A percentile compares a stretch with the other conserved stretches of the same genome.
phyloP scores from a whole-genome alignment of 345 rosid species.

The Populus davidiana region DNA sequence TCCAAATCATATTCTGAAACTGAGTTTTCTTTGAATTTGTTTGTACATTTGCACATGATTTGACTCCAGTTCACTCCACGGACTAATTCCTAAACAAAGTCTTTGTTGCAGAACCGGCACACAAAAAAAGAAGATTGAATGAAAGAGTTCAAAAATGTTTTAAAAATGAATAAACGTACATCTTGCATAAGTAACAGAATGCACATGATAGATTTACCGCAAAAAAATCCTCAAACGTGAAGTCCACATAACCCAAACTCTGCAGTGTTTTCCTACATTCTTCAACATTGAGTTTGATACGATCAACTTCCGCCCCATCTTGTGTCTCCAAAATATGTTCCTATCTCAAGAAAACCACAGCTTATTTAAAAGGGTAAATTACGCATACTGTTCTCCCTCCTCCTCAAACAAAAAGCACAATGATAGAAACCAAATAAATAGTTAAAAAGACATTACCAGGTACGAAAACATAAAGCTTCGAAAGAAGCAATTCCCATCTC shows the following conservation, averaged over 20 bases:
- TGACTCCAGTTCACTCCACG: not conserved
- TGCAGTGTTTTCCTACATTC: constrained; percentile 90
- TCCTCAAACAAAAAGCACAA: constrained; percentile 12
- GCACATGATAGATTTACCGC: constrained; percentile 43
- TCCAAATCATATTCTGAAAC: not conserved
- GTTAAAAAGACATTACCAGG: constrained; percentile 51
- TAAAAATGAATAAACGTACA: not conserved
- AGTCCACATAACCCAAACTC: constrained; percentile 82
- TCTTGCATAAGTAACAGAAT: not conserved
- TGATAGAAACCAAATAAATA: not conserved
- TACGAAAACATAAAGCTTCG: constrained; percentile 94
- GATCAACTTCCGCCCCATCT: constrained; percentile 78
- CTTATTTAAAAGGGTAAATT: not conserved
- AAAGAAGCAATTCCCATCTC: constrained; percentile 99
- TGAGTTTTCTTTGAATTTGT: not conserved
- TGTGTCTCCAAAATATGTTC: constrained; percentile 84
- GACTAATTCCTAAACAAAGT: not conserved
- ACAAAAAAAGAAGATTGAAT: not conserved
- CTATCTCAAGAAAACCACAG: constrained; percentile 34
- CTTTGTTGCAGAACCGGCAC: not conserved
- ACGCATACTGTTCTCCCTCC: not conserved
- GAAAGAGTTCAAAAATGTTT: not conserved
- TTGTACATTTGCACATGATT: not conserved
- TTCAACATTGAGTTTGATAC: constrained; percentile 75
- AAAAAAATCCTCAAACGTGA: constrained; percentile 97